phyloP scores from a whole-genome alignment of 768 basidiomycete genomes.

The Russula brevipes region DNA sequence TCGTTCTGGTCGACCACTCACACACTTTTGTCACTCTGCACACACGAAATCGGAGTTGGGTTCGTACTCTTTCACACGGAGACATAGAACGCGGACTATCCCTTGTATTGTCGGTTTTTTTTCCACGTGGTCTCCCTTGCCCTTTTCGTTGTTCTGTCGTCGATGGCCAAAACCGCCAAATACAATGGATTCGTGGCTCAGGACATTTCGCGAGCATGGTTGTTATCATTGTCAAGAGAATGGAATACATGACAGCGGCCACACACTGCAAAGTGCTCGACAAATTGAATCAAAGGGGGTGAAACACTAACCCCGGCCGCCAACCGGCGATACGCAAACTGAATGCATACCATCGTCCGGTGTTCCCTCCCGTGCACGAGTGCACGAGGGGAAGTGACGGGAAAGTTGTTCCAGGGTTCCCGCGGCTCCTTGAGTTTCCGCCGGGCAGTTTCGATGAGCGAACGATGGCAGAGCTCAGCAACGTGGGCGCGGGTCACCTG shows the following conservation, averaged over 20 bases:
- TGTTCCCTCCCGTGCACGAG: not conserved
- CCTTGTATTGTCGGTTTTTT: not conserved
- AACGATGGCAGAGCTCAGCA: not conserved
- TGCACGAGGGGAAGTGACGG: not conserved
- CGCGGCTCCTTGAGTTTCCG: not conserved
- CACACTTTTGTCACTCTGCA: not conserved
- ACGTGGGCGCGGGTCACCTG: too few species aligned
- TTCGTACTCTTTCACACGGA: not conserved
- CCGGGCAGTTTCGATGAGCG: not conserved
- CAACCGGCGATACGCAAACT: not conserved
- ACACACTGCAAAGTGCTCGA: not conserved
- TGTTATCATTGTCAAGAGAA: not conserved
- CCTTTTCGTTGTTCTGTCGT: not conserved
- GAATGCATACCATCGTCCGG: not conserved
- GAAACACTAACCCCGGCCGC: not conserved
- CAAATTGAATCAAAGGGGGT: not conserved
- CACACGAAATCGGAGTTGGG: not conserved
- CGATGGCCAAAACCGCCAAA: not conserved
- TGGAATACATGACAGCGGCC: not conserved
- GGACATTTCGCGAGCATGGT: not conserved
- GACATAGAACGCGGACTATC: not conserved
- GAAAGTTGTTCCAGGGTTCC: not conserved
- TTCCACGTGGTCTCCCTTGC: not conserved
- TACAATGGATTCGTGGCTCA: not conserved
- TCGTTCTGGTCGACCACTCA: not conserved